A percentile compares a stretch with the other conserved stretches of the same genome.
These are phyloP conservation scores for Geotrichum candidum DNA, from an alignment of 1,139 yeast species.

Conservation along the genomic window DNA sequence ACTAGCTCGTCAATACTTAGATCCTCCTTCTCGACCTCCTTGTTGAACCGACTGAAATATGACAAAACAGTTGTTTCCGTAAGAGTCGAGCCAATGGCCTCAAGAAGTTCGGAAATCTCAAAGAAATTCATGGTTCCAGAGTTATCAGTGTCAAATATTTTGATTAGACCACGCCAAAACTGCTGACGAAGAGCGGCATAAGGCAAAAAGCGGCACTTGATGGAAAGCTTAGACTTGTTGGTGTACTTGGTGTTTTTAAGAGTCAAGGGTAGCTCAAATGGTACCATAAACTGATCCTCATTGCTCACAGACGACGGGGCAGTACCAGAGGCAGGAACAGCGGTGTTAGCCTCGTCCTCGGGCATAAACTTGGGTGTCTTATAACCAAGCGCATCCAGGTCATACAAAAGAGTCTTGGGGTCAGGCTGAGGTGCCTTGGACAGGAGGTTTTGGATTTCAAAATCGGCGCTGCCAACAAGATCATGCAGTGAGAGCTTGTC, in stretches of 20 bases:
- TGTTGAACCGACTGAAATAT: constrained; percentile 43
- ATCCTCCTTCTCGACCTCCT: constrained; percentile 48
- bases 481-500: constrained; percentile 82
- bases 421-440: constrained; percentile 34
- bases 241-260: constrained; percentile 31
- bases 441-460: constrained; percentile 48
- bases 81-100: constrained; percentile 55
- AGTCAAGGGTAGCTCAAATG: constrained; percentile 37
- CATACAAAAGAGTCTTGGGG: constrained; percentile 29
- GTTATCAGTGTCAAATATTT: constrained; percentile 46
- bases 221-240: constrained; percentile 48
- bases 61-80: constrained; percentile 43
- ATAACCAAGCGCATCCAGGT: constrained; percentile 19
- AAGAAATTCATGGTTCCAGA: constrained; percentile 45
- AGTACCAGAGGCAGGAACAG: not conserved
- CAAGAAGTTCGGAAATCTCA: constrained; percentile 55
- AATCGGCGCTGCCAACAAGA: constrained; percentile 59
- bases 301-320: not conserved
- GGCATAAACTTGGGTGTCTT: not conserved
- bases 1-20: constrained; percentile 54
- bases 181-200: constrained; percentile 58
- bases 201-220: constrained; percentile 62
- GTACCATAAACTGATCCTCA: constrained; percentile 14
- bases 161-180: constrained; percentile 62
- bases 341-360: not conserved